Conservation (phyloP, 2,329 filamentous ascomycete genomes). For the Lithohypha guttulata region DNA sequence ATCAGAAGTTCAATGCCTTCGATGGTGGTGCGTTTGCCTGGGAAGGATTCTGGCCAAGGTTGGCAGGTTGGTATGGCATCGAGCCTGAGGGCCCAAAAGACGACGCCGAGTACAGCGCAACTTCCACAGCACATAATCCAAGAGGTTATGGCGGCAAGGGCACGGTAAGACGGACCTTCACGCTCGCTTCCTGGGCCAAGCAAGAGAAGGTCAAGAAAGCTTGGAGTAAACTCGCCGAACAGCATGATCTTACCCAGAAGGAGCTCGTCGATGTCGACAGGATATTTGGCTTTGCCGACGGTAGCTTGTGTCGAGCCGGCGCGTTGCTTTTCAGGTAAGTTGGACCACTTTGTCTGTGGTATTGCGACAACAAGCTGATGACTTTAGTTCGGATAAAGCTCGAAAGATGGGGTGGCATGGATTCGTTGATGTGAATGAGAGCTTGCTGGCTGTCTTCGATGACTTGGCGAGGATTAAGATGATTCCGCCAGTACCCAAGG, state of each 20-base stretch:
- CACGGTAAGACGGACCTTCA: constrained; percentile 31
- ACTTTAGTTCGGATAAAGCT: constrained; percentile 24
- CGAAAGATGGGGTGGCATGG: constrained; percentile 27
- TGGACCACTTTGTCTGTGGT: background rate
- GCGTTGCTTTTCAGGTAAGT: constrained; percentile 26
- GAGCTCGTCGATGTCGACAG: constrained; percentile 36
- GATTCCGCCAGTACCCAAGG: constrained; percentile 19
- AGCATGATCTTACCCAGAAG: constrained; percentile 32
- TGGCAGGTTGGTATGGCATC: constrained; percentile 36
- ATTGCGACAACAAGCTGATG: background rate
- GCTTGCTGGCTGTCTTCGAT: constrained; percentile 20
- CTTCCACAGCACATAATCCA: constrained; percentile 23
- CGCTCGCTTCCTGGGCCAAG: constrained; percentile 37
- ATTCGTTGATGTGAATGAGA: constrained; percentile 26
- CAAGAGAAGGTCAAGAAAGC: constrained; percentile 33
- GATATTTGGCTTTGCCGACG: constrained; percentile 38
- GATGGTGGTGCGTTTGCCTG: constrained; percentile 38
- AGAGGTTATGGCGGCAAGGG: constrained; percentile 35
- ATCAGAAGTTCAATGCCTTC: constrained; percentile 40
- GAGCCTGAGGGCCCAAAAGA: constrained; percentile 26
- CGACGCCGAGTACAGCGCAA: constrained; percentile 16
- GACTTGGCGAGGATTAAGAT: constrained; percentile 18
- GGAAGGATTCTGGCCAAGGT: constrained; percentile 38
- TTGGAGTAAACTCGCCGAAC: constrained; percentile 35
- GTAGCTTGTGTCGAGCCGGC: constrained; percentile 26